Evolutionary conservation across 177 flowering plant species (phyloP), one percentile per base, ranked within the genome.

Genomic region (Vitis hybrid): DNA sequence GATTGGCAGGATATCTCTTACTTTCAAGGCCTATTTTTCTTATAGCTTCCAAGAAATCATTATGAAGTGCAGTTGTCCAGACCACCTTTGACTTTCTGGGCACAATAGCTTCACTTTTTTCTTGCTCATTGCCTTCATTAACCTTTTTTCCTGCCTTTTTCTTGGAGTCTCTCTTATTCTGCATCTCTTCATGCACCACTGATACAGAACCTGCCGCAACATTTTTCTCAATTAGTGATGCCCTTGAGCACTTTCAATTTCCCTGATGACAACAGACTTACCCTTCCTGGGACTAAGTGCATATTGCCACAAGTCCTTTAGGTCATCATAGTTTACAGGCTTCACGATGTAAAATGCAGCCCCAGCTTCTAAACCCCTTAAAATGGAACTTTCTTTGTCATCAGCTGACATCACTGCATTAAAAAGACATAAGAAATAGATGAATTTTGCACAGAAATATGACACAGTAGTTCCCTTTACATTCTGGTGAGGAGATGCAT

Each of bases 321-420:
- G 59, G 52, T 83, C 83, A 15, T 73, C 60, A 4, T 51, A 20
- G 3, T 66, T 74, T 2, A 88, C 57, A 6, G 97, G 97, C 73
- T 90, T 91, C 29, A 70, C 55, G 11, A 88, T 62, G 61, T 70
- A 87, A 72, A 60, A 82, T 45, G 70, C 75, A 22, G 87, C 93
- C n/a, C 94, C 97, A 55, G 65, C 2, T 31, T 83, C 75, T 13
- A 90, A 31, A 8, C 83, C 85, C 66, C 75, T 66, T n/a, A 66
- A 1, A 18, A 78, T 79, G 8, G 70, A 67, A 49, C 63, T 64
- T 31, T 77, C 77, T 5, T 68, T 61, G 3, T 79, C 78, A 68
- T 87, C 86, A 2, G 81, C 83, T 0, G 94, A 91, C 87, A 90
- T 90, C 74, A 91, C 97, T 91, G 81, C 65, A 65, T 49, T 31